Percentiles rank a stretch among this genome's conserved stretches.
phyloP scores from a whole-genome alignment of 2,329 filamentous ascomycete genomes.

The Hyphodiscus sp. region DNA sequence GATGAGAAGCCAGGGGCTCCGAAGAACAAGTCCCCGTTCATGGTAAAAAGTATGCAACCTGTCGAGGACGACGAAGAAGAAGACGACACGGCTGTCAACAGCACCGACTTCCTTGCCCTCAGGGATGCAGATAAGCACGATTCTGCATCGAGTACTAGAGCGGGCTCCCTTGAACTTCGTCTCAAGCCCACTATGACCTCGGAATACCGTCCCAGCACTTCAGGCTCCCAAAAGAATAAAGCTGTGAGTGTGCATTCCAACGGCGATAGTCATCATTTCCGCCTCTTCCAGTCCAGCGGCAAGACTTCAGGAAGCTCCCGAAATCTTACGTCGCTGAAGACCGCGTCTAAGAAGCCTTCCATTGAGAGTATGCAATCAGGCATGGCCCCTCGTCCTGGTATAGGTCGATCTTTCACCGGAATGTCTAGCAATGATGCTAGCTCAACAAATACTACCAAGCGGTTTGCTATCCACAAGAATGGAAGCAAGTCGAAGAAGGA shows the following conservation, averaged over 20 bases:
- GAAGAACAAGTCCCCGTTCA: constrained; percentile 56
- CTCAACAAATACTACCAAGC: constrained; percentile 33
- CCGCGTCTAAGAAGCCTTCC: constrained; percentile 26
- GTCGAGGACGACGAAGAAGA: constrained; percentile 26
- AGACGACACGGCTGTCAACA: constrained; percentile 27
- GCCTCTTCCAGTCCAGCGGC: constrained; percentile 36
- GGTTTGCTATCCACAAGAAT: constrained; percentile 47
- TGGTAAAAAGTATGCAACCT: constrained; percentile 45
- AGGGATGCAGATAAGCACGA: constrained; percentile 38
- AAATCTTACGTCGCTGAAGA: constrained; percentile 14
- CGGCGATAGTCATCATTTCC: constrained; percentile 33
- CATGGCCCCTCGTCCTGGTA: constrained; percentile 18
- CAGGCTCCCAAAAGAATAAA: constrained; percentile 18
- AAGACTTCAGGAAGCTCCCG: constrained; percentile 14
- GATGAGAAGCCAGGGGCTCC: constrained; percentile 32
- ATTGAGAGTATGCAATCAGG: constrained; percentile 27
- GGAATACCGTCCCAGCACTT: constrained; percentile 30
- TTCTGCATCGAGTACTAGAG: constrained; percentile 50
- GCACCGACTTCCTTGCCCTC: constrained; percentile 12
- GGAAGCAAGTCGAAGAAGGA: constrained; percentile 49
- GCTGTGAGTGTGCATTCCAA: constrained; percentile 23
- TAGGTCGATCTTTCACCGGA: constrained; percentile 22
- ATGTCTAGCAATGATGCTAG: constrained; percentile 17
- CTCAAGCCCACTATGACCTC: constrained; percentile 75
- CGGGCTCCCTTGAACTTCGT: constrained; percentile 73